phyloP scores from a whole-genome alignment of 345 rosid genomes.

The Salix koriyanagi region DNA sequence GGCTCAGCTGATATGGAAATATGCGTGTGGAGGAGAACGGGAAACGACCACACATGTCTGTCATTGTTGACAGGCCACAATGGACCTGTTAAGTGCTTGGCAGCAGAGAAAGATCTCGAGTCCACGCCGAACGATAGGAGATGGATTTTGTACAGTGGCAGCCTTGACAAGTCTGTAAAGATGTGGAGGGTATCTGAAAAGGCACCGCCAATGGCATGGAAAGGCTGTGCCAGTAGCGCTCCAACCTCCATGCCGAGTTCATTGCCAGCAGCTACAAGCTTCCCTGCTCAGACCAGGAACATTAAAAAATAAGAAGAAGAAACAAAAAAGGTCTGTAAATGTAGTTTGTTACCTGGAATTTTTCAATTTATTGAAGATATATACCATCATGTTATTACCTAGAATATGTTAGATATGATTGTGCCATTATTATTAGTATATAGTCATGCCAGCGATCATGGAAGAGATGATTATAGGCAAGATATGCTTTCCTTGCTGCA shows the following conservation, averaged over 20 bases:
- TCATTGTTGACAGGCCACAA: conserved; percentile 63
- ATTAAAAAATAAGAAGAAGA: neutral
- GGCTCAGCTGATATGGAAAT: conserved; percentile 87
- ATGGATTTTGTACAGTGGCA: conserved; percentile 91
- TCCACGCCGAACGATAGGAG: conserved; percentile 36
- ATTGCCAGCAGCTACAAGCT: conserved; percentile 33
- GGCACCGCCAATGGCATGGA: conserved; percentile 34
- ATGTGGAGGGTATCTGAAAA: conserved; percentile 79
- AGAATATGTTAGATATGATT: too few species aligned
- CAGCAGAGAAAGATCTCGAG: conserved; percentile 59
- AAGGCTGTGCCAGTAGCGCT: conserved; percentile 2
- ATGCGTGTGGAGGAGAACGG: conserved; percentile 70
- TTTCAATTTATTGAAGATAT: neutral
- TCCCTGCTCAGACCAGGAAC: conserved; percentile 34
- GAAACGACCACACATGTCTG: conserved; percentile 48
- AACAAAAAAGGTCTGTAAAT: neutral
- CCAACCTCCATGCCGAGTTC: conserved; percentile 6
- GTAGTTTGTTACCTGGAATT: neutral
- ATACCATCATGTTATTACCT: too few species aligned
- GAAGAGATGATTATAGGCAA: too few species aligned
- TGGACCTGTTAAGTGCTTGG: conserved; percentile 91
- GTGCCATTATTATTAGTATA: too few species aligned
- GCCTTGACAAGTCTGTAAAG: conserved; percentile 84
- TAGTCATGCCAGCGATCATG: too few species aligned
- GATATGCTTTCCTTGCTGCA: too few species aligned